Evolutionary conservation across 2,329 filamentous ascomycete genomes (phyloP).

Genomic region (Calonectria pauciramosa): DNA sequence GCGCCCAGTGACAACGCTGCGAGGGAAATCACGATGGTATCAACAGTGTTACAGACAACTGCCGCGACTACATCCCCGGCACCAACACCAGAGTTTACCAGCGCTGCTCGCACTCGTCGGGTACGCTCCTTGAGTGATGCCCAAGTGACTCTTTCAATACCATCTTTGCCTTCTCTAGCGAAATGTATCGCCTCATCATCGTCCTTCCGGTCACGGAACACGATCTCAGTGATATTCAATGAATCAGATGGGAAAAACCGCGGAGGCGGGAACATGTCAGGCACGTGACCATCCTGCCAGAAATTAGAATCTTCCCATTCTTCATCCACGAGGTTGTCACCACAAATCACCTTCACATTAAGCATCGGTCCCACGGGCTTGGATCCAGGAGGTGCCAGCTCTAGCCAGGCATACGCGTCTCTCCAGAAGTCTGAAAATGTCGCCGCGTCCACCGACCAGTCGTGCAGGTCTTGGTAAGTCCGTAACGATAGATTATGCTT

Average conservation of each 20-base stretch:
- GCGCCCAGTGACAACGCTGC: slow-evolving; percentile 17
- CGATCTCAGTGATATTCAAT: slow-evolving; percentile 21
- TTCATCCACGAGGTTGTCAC: background rate
- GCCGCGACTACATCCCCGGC: slow-evolving; percentile 18
- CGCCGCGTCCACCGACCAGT: slow-evolving; percentile 16
- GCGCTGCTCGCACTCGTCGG: background rate
- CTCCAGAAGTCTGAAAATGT: slow-evolving; percentile 23
- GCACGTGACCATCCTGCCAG: background rate
- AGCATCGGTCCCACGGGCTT: background rate
- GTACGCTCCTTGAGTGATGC: background rate
- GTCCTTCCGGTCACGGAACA: slow-evolving; percentile 14
- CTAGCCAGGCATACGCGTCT: slow-evolving; percentile 23
- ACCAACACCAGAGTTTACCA: slow-evolving; percentile 7
- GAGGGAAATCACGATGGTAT: slow-evolving; percentile 20
- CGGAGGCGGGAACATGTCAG: slow-evolving; percentile 17
- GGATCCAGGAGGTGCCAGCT: background rate
- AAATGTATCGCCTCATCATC: slow-evolving; percentile 16
- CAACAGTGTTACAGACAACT: slow-evolving; percentile 27
- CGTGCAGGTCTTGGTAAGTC: slow-evolving; percentile 22
- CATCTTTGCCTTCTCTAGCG: slow-evolving; percentile 6
- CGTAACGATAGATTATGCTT: background rate
- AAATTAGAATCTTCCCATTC: background rate
- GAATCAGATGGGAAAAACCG: slow-evolving; percentile 15
- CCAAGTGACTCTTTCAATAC: slow-evolving; percentile 12
- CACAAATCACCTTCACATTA: background rate